Evolutionary conservation across 805 yeast species (phyloP).

Genomic region (Ogataea degrootiae): DNA sequence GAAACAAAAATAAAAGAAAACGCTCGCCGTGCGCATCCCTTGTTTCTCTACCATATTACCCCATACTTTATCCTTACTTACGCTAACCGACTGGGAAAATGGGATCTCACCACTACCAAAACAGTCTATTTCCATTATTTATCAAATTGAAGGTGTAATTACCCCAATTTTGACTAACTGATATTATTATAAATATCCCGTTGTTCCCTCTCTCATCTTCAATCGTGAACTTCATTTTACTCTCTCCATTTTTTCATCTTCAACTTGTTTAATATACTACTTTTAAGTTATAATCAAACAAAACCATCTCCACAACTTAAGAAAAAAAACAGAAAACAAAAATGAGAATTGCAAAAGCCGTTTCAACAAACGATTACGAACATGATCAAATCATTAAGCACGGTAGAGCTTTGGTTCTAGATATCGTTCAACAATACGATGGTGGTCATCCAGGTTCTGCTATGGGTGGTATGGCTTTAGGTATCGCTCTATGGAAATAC

Average conservation of each 20-base stretch:
- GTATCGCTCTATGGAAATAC: constrained; percentile 78
- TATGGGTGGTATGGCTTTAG: constrained; percentile 93
- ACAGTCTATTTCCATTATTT: neutral
- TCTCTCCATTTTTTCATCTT: neutral
- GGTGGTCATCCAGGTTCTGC: constrained; percentile 99
- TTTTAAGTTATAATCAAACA: neutral
- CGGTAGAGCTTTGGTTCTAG: constrained; percentile 33
- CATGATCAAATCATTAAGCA: constrained; percentile 27
- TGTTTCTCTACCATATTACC: too few species aligned
- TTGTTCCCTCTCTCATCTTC: neutral
- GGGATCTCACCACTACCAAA: neutral
- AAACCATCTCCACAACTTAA: neutral
- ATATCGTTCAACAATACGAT: constrained; percentile 30
- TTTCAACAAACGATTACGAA: constrained; percentile 22
- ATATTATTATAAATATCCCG: constrained; percentile 10
- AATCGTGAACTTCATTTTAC: neutral
- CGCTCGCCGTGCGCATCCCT: neutral
- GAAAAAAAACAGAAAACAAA: constrained; percentile 11
- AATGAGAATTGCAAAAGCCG: constrained; percentile 25
- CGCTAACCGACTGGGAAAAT: too few species aligned
- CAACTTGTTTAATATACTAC: neutral
- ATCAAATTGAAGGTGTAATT: too few species aligned
- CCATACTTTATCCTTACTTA: too few species aligned
- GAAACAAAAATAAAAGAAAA: neutral
- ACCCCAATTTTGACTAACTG: too few species aligned